Evolutionary conservation across 1,284 basidiomycete species (phyloP).

Genomic region (Gastroboletus turbinatus): DNA sequence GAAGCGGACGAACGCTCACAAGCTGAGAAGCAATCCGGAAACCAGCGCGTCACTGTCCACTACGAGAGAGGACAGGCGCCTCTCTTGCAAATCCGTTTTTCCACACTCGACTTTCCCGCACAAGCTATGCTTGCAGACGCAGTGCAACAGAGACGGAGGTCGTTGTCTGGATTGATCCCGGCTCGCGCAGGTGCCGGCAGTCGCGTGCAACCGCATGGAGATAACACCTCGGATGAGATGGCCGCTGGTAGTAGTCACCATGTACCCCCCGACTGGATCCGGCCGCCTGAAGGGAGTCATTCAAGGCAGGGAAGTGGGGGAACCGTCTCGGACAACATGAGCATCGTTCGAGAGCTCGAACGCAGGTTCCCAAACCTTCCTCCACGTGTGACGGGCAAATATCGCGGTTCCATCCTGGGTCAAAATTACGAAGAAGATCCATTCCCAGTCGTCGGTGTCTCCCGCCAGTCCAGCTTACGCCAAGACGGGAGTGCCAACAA

Average conservation of each 20-base stretch:
- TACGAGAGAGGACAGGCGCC: slow-evolving; percentile 52
- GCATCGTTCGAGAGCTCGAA: slow-evolving; percentile 48
- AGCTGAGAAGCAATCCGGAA: slow-evolving; percentile 17
- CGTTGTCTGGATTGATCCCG: slow-evolving; percentile 10
- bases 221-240: slow-evolving; percentile 9
- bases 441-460: slow-evolving; percentile 28
- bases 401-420: slow-evolving; percentile 35
- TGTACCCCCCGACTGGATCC: slow-evolving; percentile 16
- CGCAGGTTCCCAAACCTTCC: slow-evolving; percentile 53
- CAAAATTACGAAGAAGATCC: slow-evolving; percentile 26
- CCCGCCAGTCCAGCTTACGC: slow-evolving; percentile 28
- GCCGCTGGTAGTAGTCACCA: background rate
- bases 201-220: background rate
- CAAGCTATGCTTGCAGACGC: slow-evolving; percentile 36
- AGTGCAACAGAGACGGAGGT: slow-evolving; percentile 21
- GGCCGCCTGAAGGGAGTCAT: slow-evolving; percentile 7
- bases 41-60: slow-evolving; percentile 54
- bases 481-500: background rate
- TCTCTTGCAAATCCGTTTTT: slow-evolving; percentile 61
- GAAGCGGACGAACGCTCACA: background rate
- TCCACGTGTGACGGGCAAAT: slow-evolving; percentile 35
- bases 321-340: slow-evolving; percentile 39
- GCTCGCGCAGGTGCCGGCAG: background rate
- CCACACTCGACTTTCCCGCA: slow-evolving; percentile 47
- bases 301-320: slow-evolving; percentile 21